Conservation (phyloP, 1,139 yeast genomes). For the Arxiozyma heterogenica region DNA sequence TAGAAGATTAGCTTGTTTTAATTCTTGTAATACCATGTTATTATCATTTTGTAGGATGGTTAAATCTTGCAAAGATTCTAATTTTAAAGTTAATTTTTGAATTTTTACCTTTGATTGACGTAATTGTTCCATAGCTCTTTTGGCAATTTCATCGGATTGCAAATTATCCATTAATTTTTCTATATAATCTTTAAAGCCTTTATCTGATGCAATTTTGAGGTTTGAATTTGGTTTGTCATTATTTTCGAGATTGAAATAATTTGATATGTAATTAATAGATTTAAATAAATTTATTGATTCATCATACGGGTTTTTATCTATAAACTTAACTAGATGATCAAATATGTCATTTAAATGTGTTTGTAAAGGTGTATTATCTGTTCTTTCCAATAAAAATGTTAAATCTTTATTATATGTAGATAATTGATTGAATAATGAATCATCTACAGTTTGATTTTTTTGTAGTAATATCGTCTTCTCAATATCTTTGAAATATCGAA, state of each 20-base stretch:
- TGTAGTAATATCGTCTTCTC: constrained; percentile 9
- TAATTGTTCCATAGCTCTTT: constrained; percentile 63
- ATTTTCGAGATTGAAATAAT: constrained; percentile 51
- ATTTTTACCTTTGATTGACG: constrained; percentile 47
- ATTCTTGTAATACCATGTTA: constrained; percentile 37
- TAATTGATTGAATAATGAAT: background rate
- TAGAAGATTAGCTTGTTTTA: constrained; percentile 51
- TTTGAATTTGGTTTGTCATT: constrained; percentile 10
- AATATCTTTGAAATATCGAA: constrained; percentile 17
- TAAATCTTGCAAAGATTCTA: constrained; percentile 19
- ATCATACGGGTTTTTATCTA: constrained; percentile 23
- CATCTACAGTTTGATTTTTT: background rate
- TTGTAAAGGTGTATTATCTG: constrained; percentile 22
- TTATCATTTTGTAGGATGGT: constrained; percentile 33
- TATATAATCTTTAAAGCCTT: constrained; percentile 64
- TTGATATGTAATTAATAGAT: constrained; percentile 60
- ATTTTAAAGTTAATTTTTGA: constrained; percentile 34
- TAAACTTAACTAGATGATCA: constrained; percentile 14
- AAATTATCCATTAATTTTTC: constrained; percentile 62
- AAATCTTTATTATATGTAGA: constrained; percentile 4
- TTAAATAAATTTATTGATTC: constrained; percentile 29
- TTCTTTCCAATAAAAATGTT: constrained; percentile 10
- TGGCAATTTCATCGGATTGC: constrained; percentile 78
- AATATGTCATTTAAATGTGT: constrained; percentile 17
- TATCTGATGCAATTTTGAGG: constrained; percentile 30